Conservation (phyloP, 352 stramenopile species). For the Salisapilia sapeloensis region DNA sequence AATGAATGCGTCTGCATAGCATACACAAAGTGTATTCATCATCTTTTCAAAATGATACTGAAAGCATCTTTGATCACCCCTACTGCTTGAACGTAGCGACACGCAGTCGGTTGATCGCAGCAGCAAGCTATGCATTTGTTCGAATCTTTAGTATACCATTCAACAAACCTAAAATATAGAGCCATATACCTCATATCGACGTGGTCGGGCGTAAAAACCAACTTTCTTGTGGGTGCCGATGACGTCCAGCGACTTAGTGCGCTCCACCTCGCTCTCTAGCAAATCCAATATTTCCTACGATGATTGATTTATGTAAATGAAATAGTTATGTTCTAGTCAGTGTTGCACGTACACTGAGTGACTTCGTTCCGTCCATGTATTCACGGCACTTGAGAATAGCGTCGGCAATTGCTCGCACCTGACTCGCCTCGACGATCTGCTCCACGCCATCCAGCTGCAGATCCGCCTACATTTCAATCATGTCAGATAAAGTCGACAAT, state of each 20-base stretch:
- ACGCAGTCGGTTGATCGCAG: slow-evolving; percentile 75
- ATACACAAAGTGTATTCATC: no score
- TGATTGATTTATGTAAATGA: not conserved
- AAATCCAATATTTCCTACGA: slow-evolving; percentile 34
- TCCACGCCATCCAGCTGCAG: slow-evolving; percentile 73
- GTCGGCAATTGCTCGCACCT: slow-evolving; percentile 73
- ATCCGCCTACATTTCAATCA: slow-evolving; percentile 25
- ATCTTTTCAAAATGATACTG: no score
- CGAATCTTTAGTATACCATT: not conserved
- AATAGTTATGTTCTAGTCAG: not conserved
- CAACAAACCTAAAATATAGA: not conserved
- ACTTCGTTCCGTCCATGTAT: slow-evolving; percentile 48
- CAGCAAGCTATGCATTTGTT: slow-evolving; percentile 36
- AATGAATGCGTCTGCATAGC: no score
- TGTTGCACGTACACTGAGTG: slow-evolving; percentile 15
- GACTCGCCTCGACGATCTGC: slow-evolving; percentile 80
- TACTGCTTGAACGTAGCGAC: slow-evolving; percentile 55
- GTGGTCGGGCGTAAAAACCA: slow-evolving; percentile 62
- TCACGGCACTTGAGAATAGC: slow-evolving; percentile 26
- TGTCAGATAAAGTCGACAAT: not conserved
- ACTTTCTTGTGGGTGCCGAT: slow-evolving; percentile 33
- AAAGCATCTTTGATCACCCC: no score
- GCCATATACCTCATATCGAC: slow-evolving; percentile 56
- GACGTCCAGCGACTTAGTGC: slow-evolving; percentile 36
- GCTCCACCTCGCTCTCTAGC: slow-evolving; percentile 52